Base-by-base conservation (phyloP, 345 rosid genomes). In the Isatis tinctoria region DNA sequence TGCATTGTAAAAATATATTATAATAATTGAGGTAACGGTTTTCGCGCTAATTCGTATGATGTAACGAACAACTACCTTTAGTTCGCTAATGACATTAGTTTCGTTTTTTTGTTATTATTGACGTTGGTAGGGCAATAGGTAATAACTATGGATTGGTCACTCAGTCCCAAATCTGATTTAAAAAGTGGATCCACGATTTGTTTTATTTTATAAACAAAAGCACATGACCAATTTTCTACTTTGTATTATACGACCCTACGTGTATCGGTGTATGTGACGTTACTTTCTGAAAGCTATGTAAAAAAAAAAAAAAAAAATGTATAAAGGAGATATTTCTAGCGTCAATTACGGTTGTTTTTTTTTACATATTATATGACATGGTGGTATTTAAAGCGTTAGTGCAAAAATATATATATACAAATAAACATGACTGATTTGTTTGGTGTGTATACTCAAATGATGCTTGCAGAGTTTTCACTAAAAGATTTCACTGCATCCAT, bases 271-370 rank as follows among this genome's bases (percentile, higher is more conserved):
- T 52, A 30, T 52, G 65, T 22, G 22, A 61, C 53, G 41, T 48
- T 67, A 14, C 69, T 68, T 75, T 75, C 57, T 75, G 32, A 52
- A 69, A 61, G 74, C 40, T 17, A 2, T 16, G 39, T 7, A 28
- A 10, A 52, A 27, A 4, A 9, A 8, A n/a, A n/a, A n/a, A n/a
- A n/a, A 53, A 36, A 44, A 6, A 44, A n/a, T 35, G 63, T 59
- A 60, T 49, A 60, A 53, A 54, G 8, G 59, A 33, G 18, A 70
- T 76, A 17, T 45, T 45, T 70, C 30, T 47, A 76, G 80, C 80
- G 80, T 76, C 70, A 54, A 70, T 76, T 76, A 70, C 80, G 80
- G 80, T 76, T 37, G n/a, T 12, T 45, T 54, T 20, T 67, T 14
- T 68, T 11, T 4, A 4, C 8, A 2, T 20, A 53, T 52, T 52